Conservation (phyloP, 2,329 filamentous ascomycete species). For the Talaromyces islandicus region DNA sequence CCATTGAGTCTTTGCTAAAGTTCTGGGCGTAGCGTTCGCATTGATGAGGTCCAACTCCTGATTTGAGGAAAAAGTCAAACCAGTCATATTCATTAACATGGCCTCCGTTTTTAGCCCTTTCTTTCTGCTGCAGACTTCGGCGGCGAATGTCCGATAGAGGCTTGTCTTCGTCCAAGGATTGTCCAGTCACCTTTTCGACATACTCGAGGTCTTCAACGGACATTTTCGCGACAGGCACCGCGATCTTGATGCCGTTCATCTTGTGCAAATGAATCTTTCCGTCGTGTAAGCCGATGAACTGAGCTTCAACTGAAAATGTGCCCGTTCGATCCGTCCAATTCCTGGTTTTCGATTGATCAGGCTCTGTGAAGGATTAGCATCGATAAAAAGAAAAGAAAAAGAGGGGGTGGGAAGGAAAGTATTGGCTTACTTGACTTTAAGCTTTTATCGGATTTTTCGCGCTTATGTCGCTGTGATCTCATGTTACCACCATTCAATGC, state of each 20-base stretch:
- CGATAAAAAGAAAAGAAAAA: neutral
- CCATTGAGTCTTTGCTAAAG: conserved; percentile 89
- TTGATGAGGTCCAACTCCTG: conserved; percentile 84
- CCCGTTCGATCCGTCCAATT: conserved; percentile 94
- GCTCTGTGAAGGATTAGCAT: conserved; percentile 50
- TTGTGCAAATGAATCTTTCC: conserved; percentile 98
- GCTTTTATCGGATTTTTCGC: conserved; percentile 58
- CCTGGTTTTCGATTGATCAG: conserved; percentile 74
- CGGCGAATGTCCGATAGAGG: conserved; percentile 75
- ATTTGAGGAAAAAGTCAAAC: conserved; percentile 96
- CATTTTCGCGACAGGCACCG: conserved; percentile 93
- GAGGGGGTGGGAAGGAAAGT: too few species aligned
- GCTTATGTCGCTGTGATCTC: conserved; percentile 65
- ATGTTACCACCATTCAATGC: conserved; percentile 61
- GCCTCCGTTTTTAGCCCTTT: conserved; percentile 4
- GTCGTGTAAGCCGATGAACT: conserved; percentile 90
- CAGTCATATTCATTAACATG: conserved; percentile 70
- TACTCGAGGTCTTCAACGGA: conserved; percentile 91
- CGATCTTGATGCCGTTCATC: conserved; percentile 96
- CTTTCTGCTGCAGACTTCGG: conserved; percentile 26
- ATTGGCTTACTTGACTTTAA: conserved; percentile 64
- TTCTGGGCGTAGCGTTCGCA: conserved; percentile 92
- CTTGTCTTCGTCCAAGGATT: conserved; percentile 87
- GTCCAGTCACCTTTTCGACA: conserved; percentile 79
- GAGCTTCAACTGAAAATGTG: conserved; percentile 94